Evolutionary conservation across 2,329 filamentous ascomycete species (phyloP), one percentile per base, ranked within the genome.

Genomic region (Clonostachys rosea): DNA sequence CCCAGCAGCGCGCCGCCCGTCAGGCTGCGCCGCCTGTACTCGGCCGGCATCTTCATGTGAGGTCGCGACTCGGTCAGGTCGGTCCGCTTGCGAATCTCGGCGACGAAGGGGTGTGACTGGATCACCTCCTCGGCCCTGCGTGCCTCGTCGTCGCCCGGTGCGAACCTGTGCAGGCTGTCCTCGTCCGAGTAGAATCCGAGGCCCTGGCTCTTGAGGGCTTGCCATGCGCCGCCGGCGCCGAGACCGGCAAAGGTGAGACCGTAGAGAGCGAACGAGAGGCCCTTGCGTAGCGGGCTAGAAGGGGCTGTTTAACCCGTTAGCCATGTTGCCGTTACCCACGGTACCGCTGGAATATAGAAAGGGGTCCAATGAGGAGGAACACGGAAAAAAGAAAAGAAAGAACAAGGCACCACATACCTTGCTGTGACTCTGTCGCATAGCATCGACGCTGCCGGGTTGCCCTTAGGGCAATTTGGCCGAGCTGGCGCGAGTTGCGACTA

Each of bases 1-100:
- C 91, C 91, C 16, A 86, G 64, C 12, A 99, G 75, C 12, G 87
- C 87, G 6, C 89, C 89, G 34, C 80, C 89, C 0, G 91, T 97
- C 45, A 99, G 75, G 66, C 86, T 95, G 62, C 89, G 84, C 4
- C 69, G 67, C 37, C 87, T 82, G 64, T 90, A 77, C 4, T 75
- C 66, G 24, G 75, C 72, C 0, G 92, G 91, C 60, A 96, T 87
- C 67, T 91, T 94, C 62, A 96, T 73, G 62, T 96, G 90, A 11
- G 92, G 92, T 39, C 94, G 81, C 34, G 86, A 86, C 65, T 95
- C 91, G 34, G 73, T 78, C 65, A 86, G 87, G 24, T 79, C 78
- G 1, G 83, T 73, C 56, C 87, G 76, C 16, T 68, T 66, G 42
- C 91, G 85, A 44, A 97, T 73, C 40, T 78, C 73, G n/a, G 74